Evolutionary conservation across 306 rosid genomes (phyloP).

Genomic region (Dryas drummondii): DNA sequence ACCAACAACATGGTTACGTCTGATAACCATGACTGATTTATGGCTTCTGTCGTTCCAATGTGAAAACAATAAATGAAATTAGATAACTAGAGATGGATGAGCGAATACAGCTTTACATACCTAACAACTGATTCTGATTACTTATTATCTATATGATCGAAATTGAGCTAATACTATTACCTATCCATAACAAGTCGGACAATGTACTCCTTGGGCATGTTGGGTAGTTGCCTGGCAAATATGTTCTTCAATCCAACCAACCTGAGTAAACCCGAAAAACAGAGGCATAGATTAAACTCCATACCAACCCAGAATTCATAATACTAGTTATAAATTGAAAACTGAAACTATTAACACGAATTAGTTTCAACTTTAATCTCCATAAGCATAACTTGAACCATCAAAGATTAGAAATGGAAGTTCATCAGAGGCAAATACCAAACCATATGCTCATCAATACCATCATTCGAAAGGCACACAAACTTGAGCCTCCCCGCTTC

Average conservation of each 20-base stretch:
- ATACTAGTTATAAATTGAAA: not conserved
- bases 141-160: not conserved
- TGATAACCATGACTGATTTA: constrained; percentile 91
- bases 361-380: not conserved
- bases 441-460: constrained; percentile 87
- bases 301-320: not conserved
- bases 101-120: no score
- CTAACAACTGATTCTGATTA: not conserved
- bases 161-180: constrained; percentile 36
- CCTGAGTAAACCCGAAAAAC: constrained; percentile 45
- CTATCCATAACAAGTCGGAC: constrained; percentile 98
- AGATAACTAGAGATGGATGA: not conserved
- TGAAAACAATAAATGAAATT: constrained; percentile 19
- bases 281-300: constrained; percentile 28
- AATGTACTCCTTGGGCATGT: constrained; percentile 99
- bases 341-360: not conserved
- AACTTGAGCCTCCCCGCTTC: constrained; percentile 87
- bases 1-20: constrained; percentile 85
- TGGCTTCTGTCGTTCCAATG: constrained; percentile 66
- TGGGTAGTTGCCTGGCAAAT: constrained; percentile 90
- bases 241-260: constrained; percentile 95
- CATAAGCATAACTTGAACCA: not conserved
- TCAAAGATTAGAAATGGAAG: not conserved
- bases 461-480: constrained; percentile 73
- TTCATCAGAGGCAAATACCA: constrained; percentile 54